phyloP scores from a whole-genome alignment of 257 asterid species.

The Cynanchum wilfordii region DNA sequence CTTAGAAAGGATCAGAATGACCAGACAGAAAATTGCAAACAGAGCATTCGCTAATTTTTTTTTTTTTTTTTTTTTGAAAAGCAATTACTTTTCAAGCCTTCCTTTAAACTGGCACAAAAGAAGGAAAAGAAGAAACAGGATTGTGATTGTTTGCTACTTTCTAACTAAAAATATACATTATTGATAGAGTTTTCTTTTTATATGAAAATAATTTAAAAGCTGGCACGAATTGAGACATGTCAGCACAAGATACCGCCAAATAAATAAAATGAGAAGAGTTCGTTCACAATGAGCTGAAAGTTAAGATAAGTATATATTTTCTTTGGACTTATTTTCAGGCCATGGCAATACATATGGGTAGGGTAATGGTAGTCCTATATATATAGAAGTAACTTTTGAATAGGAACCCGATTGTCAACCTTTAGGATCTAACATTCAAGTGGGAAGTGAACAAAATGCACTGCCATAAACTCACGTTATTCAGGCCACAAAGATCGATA shows the following conservation, averaged over 20 bases:
- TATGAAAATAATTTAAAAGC: not conserved
- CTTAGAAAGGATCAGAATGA: not conserved
- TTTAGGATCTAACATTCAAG: not conserved
- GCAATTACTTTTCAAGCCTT: not conserved
- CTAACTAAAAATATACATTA: no score
- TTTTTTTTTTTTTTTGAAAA: not conserved
- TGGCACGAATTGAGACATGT: not conserved
- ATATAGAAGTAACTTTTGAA: not conserved
- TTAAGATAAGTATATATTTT: not conserved
- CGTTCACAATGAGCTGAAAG: not conserved
- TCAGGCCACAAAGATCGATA: slow-evolving; percentile 59
- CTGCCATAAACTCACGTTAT: slow-evolving; percentile 52
- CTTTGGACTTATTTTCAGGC: not conserved
- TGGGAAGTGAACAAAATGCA: not conserved
- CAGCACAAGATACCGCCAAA: not conserved
- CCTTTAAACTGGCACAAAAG: not conserved
- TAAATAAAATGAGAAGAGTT: not conserved
- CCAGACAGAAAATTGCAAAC: not conserved
- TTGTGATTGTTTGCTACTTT: not conserved
- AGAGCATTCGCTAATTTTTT: not conserved
- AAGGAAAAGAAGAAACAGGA: no score
- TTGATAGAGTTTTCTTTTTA: not conserved
- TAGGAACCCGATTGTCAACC: not conserved
- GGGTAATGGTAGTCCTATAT: not conserved
- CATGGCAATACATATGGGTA: not conserved